Conservation (phyloP, 208 protist genomes). For the Acanthamoeba lenticulata region DNA sequence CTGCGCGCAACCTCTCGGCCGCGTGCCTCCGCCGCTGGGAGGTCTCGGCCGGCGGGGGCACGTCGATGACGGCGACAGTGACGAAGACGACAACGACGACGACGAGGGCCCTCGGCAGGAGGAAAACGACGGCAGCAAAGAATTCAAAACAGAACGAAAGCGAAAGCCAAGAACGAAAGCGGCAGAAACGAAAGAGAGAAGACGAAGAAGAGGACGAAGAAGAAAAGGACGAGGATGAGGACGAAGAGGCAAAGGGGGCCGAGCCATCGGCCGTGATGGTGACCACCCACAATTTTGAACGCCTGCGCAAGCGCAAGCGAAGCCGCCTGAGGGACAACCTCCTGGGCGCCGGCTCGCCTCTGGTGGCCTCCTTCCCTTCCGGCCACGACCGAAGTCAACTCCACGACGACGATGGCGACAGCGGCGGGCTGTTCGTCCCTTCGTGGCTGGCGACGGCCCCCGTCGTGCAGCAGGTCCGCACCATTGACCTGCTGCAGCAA, state of each 20-base stretch:
- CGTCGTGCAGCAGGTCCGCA: too few relatives aligned
- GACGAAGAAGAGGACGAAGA: neutral
- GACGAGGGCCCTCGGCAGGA: neutral
- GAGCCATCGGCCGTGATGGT: neutral
- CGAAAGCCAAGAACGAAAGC: neutral
- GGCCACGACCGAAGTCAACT: too few relatives aligned
- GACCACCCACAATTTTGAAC: neutral
- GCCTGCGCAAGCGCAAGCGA: neutral
- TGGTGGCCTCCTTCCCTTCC: too few relatives aligned
- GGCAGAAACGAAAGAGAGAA: neutral
- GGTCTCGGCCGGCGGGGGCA: neutral
- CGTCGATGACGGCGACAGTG: neutral
- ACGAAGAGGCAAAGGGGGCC: neutral
- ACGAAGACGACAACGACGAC: neutral
- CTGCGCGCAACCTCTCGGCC: neutral
- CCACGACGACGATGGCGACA: too few relatives aligned
- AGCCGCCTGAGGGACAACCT: neutral
- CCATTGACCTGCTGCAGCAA: too few relatives aligned
- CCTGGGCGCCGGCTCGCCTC: neutral
- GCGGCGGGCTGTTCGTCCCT: too few relatives aligned
- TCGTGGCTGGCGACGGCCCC: too few relatives aligned
- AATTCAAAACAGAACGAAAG: neutral
- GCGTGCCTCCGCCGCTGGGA: neutral
- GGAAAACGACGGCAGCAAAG: neutral
- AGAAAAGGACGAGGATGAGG: neutral